phyloP scores from a whole-genome alignment of 306 rosid species.

The Pyrus communis region DNA sequence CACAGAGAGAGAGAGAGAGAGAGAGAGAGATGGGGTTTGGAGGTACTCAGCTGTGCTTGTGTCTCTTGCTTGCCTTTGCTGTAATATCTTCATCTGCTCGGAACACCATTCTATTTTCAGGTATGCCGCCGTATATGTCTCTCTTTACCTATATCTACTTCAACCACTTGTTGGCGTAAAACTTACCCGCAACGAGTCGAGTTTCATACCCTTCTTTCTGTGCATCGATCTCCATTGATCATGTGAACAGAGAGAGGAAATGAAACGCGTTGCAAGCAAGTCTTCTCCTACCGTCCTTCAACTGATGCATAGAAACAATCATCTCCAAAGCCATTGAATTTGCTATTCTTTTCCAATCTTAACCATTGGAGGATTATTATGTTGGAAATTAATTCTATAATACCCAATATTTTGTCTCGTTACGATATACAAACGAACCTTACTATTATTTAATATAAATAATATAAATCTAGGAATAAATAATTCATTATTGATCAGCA shows the following conservation, averaged over 20 bases:
- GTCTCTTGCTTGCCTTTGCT: constrained; percentile 16
- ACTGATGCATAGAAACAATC: background rate
- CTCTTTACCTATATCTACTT: background rate
- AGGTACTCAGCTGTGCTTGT: constrained; percentile 6
- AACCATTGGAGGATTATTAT: background rate
- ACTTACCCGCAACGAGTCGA: background rate
- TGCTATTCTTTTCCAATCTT: background rate
- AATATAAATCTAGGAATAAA: background rate
- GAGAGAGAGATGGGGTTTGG: constrained; percentile 22
- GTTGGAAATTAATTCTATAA: background rate
- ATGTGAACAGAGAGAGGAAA: background rate
- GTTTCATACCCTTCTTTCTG: background rate
- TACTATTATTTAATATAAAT: background rate
- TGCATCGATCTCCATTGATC: background rate
- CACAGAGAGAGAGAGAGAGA: background rate
- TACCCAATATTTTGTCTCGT: background rate
- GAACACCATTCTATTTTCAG: constrained; percentile 18
- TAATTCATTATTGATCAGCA: background rate
- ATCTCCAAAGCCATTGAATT: background rate
- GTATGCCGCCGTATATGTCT: constrained; percentile 7
- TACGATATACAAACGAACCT: background rate
- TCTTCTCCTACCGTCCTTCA: background rate
- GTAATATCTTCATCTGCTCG: constrained; percentile 16
- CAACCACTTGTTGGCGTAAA: background rate
- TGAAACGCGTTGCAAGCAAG: background rate